These are phyloP conservation scores for Fusarium sp. DNA, from an alignment of 2,329 filamentous ascomycete species.

Conservation along the genomic window DNA sequence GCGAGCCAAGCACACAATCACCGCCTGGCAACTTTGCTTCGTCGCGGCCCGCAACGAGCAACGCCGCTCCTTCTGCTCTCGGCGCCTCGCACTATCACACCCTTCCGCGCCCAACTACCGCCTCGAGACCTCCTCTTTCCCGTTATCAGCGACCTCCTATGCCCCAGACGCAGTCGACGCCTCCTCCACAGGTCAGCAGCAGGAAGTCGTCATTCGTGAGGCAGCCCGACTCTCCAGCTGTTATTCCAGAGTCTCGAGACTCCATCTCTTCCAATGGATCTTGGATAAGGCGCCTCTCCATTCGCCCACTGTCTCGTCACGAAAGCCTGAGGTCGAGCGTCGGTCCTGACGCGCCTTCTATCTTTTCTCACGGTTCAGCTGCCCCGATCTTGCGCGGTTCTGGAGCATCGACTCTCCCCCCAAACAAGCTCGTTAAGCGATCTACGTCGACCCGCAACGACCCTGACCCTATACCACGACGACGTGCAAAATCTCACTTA, in stretches of 20 bases:
- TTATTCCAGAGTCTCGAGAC: constrained; percentile 65
- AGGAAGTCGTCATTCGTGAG: constrained; percentile 63
- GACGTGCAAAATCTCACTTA: constrained; percentile 72
- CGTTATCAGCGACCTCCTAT: constrained; percentile 57
- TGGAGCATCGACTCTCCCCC: constrained; percentile 64
- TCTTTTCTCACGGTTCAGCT: constrained; percentile 77
- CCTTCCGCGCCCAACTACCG: constrained; percentile 51
- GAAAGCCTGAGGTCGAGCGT: constrained; percentile 76
- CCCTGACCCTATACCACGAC: constrained; percentile 60
- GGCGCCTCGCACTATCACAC: constrained; percentile 53
- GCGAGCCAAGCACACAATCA: constrained; percentile 52
- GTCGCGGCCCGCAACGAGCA: constrained; percentile 63
- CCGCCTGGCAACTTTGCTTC: constrained; percentile 48
- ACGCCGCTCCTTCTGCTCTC: constrained; percentile 53
- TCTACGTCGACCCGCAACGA: constrained; percentile 69
- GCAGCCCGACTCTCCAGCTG: constrained; percentile 56
- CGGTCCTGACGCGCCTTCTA: constrained; percentile 75
- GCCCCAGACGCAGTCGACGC: constrained; percentile 60
- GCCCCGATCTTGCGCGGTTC: constrained; percentile 69
- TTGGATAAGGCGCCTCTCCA: constrained; percentile 81
- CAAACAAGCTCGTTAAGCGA: constrained; percentile 86
- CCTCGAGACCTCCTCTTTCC: constrained; percentile 57
- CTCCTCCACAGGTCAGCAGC: constrained; percentile 58
- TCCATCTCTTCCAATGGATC: constrained; percentile 75
- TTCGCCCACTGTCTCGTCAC: constrained; percentile 75